Percentiles rank a stretch among this genome's conserved stretches.
These are phyloP conservation scores for Gaeumannomyces tritici DNA, from an alignment of 2,329 filamentous ascomycete species.

Conservation along the genomic window DNA sequence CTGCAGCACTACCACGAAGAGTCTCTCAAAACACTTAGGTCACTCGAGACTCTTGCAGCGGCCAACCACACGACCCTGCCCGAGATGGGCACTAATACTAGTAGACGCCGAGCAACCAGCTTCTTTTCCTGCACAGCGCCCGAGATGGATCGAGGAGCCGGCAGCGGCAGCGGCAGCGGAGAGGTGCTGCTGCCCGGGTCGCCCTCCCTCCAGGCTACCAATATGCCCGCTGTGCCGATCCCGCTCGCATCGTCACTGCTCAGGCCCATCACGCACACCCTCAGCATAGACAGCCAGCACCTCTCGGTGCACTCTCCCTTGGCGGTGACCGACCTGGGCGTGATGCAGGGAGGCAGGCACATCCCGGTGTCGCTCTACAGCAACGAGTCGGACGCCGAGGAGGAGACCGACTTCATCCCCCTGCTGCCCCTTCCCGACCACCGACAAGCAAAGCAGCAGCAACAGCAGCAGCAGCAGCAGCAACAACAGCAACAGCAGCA, in stretches of 20 bases:
- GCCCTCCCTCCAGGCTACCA: not conserved
- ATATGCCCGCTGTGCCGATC: conserved; percentile 2
- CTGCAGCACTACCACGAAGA: conserved; percentile 11
- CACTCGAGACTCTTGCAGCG: conserved; percentile 6
- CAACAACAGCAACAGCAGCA: not conserved
- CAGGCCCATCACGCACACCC: conserved; percentile 4
- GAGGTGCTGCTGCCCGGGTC: conserved; percentile 2
- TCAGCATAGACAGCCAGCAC: conserved; percentile 5
- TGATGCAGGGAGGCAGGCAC: not conserved
- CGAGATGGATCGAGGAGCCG: conserved; percentile 6
- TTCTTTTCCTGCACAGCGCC: not conserved
- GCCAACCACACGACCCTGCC: not conserved
- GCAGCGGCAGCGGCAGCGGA: not conserved
- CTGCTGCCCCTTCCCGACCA: conserved; percentile 11
- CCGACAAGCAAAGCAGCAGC: conserved; percentile 18
- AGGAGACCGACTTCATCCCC: conserved; percentile 8
- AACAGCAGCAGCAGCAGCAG: conserved; percentile 8
- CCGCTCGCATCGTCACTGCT: conserved; percentile 3
- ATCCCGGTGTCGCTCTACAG: conserved; percentile 7
- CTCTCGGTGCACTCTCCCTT: not conserved
- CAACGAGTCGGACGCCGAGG: conserved; percentile 5
- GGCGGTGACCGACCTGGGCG: not conserved
- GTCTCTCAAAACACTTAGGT: conserved; percentile 12
- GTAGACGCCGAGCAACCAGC: not conserved
- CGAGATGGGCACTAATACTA: not conserved